Conservation (phyloP, 768 basidiomycete genomes). For the Lenzites betulinus region DNA sequence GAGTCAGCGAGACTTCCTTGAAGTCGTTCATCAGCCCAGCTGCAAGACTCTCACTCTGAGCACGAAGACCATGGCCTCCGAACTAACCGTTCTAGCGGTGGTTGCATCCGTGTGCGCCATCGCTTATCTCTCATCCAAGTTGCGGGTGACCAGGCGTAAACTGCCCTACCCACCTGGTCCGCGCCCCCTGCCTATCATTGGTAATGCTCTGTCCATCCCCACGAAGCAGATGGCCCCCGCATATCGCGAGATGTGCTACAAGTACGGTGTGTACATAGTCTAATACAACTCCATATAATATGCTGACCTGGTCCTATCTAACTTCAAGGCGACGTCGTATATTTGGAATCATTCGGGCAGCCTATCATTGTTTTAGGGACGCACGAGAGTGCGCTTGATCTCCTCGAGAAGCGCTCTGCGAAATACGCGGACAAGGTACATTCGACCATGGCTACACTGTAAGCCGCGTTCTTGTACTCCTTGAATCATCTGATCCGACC, state of each 20-base stretch:
- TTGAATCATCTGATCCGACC: not conserved
- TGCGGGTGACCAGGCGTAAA: not conserved
- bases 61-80: no score
- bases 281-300: not conserved
- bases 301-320: not conserved
- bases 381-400: constrained; percentile 14
- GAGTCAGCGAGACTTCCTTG: no score
- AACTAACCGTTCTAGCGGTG: no score
- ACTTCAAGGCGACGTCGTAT: constrained; percentile 9
- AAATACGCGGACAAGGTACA: constrained; percentile 23
- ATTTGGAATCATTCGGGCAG: constrained; percentile 17
- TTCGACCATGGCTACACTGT: constrained; percentile 2
- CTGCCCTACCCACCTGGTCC: constrained; percentile 23
- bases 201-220: constrained; percentile 16
- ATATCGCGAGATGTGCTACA: not conserved
- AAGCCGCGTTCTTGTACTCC: not conserved
- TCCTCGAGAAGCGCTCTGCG: constrained; percentile 25
- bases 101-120: no score
- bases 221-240: not conserved
- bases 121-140: no score
- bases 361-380: constrained; percentile 19
- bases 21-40: no score
- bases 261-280: constrained; percentile 5
- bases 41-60: no score
- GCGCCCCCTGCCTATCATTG: constrained; percentile 13